These are phyloP conservation scores for Xylariaceae sp. DNA, from an alignment of 2,329 filamentous ascomycete species.

Conservation along the genomic window DNA sequence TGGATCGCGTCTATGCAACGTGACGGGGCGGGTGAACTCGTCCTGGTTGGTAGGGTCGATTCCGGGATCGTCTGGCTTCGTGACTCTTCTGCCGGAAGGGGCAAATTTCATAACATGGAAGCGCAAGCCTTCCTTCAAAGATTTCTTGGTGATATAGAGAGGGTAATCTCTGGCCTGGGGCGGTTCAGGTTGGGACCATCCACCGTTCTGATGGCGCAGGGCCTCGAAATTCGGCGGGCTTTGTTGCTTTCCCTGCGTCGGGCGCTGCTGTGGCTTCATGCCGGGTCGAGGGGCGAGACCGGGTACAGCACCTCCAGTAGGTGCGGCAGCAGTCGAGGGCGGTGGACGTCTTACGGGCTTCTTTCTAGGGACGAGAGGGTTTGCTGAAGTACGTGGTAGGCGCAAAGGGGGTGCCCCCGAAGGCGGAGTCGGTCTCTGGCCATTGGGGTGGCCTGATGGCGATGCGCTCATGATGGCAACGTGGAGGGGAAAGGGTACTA, in stretches of 20 bases:
- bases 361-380: conserved; percentile 68
- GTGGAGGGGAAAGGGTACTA: conserved; percentile 3
- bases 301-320: conserved; percentile 29
- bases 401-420: conserved; percentile 44
- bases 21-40: conserved; percentile 85
- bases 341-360: conserved; percentile 46
- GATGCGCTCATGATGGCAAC: conserved; percentile 43
- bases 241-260: conserved; percentile 26
- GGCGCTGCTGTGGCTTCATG: conserved; percentile 24
- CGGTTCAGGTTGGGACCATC: conserved; percentile 60
- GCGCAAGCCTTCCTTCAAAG: conserved; percentile 76
- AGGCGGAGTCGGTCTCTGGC: conserved; percentile 50
- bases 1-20: conserved; percentile 86
- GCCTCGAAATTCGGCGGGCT: conserved; percentile 42
- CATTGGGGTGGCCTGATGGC: conserved; percentile 48
- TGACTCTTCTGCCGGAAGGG: conserved; percentile 53
- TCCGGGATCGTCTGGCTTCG: conserved; percentile 54
- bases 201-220: conserved; percentile 51
- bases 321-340: conserved; percentile 33
- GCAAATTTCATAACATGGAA: conserved; percentile 84
- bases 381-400: conserved; percentile 50
- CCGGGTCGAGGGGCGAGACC: conserved; percentile 17
- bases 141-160: conserved; percentile 80
- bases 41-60: conserved; percentile 70
- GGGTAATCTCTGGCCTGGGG: conserved; percentile 56